A percentile compares a stretch with the other conserved stretches of the same genome.
phyloP scores from a whole-genome alignment of 495 filamentous ascomycete genomes.

The Penicillium odoratum region DNA sequence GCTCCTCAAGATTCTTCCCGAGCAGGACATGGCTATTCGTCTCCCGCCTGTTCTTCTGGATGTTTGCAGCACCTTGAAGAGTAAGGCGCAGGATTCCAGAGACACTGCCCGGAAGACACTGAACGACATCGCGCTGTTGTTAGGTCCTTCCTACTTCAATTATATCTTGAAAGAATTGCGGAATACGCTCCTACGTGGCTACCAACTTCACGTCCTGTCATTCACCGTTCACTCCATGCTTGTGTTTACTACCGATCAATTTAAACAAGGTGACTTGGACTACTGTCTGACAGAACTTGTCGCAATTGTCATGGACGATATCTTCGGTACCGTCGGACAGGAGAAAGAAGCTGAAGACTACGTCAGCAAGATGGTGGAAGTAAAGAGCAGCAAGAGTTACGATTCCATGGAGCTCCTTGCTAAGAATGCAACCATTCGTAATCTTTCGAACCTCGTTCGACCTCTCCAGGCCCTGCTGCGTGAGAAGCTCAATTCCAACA shows the following conservation, averaged over 20 bases:
- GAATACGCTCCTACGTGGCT: slow-evolving; percentile 75
- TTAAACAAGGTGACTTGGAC: slow-evolving; percentile 80
- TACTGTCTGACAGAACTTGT: slow-evolving; percentile 80
- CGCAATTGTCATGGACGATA: slow-evolving; percentile 92
- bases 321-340: slow-evolving; percentile 91
- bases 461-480: slow-evolving; percentile 75
- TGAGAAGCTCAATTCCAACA: slow-evolving; percentile 77
- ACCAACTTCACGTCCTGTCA: slow-evolving; percentile 93
- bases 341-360: slow-evolving; percentile 98
- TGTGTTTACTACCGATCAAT: slow-evolving; percentile 68
- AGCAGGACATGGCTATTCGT: slow-evolving; percentile 64
- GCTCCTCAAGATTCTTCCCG: slow-evolving; percentile 75
- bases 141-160: slow-evolving; percentile 79
- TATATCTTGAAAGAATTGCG: slow-evolving; percentile 93
- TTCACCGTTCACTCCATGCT: slow-evolving; percentile 94
- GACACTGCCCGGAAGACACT: slow-evolving; percentile 89
- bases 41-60: slow-evolving; percentile 85
- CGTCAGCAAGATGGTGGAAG: slow-evolving; percentile 91
- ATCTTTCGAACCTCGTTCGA: slow-evolving; percentile 70
- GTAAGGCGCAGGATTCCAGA: slow-evolving; percentile 81
- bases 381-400: slow-evolving; percentile 95
- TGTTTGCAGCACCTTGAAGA: slow-evolving; percentile 87
- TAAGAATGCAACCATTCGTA: slow-evolving; percentile 68
- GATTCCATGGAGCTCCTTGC: slow-evolving; percentile 96
- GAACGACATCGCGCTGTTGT: slow-evolving; percentile 71